These are phyloP conservation scores for Arctium minus DNA, from an alignment of 129 eudicot species.

Conservation along the genomic window DNA sequence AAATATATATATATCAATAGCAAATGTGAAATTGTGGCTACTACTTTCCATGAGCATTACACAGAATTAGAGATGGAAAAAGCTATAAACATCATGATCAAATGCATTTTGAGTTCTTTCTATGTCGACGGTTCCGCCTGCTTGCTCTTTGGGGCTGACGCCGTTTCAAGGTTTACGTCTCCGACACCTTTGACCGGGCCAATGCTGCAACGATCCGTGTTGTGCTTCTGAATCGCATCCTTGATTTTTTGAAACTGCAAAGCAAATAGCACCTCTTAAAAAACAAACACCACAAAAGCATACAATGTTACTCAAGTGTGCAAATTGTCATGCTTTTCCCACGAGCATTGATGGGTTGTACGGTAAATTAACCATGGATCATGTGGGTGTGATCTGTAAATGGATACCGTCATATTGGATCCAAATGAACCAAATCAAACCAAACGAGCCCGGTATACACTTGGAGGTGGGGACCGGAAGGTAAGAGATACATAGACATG, in stretches of 20 bases:
- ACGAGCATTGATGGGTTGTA: not conserved
- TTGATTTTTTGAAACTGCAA: constrained; percentile 91
- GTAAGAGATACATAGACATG: not conserved
- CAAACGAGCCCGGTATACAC: not conserved
- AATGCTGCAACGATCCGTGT: constrained; percentile 78
- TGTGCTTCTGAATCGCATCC: constrained; percentile 81
- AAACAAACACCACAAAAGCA: not conserved
- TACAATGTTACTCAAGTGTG: not conserved
- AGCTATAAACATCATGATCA: constrained; percentile 7
- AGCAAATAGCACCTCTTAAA: not conserved
- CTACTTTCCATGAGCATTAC: constrained; percentile 8
- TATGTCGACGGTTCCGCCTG: constrained; percentile 31
- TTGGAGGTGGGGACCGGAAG: not conserved
- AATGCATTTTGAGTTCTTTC: constrained; percentile 1
- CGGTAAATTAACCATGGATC: not conserved
- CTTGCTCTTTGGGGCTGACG: constrained; percentile 40
- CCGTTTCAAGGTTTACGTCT: constrained; percentile 53
- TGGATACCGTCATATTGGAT: not conserved
- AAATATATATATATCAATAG: constrained; percentile 12
- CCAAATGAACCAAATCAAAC: not conserved
- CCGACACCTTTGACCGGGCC: constrained; percentile 75
- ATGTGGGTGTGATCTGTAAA: not conserved
- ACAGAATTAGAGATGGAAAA: constrained; percentile 17
- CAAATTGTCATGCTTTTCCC: not conserved
- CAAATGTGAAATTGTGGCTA: constrained; percentile 6